These are phyloP conservation scores for Kazachstania psychrophila DNA, from an alignment of 805 yeast genomes.

Conservation along the genomic window DNA sequence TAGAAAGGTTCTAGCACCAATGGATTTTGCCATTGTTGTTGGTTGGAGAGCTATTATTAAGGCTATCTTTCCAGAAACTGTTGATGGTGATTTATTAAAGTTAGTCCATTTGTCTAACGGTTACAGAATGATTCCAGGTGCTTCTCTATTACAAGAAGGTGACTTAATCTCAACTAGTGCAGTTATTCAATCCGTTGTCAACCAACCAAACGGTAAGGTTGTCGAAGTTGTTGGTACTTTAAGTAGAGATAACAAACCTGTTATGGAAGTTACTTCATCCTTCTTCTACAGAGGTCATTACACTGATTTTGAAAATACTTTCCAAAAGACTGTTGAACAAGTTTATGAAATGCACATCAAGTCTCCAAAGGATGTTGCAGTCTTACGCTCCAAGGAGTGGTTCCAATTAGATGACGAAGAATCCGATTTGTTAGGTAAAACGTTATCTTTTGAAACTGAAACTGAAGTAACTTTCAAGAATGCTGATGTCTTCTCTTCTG, in stretches of 20 bases:
- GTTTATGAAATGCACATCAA: conserved; percentile 72
- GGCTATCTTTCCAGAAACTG: conserved; percentile 93
- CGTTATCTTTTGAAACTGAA: conserved; percentile 80
- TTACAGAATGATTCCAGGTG: conserved; percentile 87
- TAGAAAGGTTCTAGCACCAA: conserved; percentile 82
- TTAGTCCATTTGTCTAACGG: conserved; percentile 93
- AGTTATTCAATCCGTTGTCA: conserved; percentile 76
- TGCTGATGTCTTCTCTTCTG: conserved; percentile 65
- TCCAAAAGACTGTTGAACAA: conserved; percentile 77
- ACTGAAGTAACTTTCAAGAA: conserved; percentile 76
- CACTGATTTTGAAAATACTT: conserved; percentile 81
- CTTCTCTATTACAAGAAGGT: conserved; percentile 78
- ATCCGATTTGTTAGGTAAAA: conserved; percentile 64
- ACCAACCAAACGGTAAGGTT: conserved; percentile 87
- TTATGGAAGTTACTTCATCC: conserved; percentile 88
- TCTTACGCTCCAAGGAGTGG: conserved; percentile 94
- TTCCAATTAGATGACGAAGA: conserved; percentile 69
- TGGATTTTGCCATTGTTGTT: conserved; percentile 97
- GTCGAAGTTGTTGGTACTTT: conserved; percentile 92
- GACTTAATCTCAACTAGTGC: conserved; percentile 80
- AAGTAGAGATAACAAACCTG: conserved; percentile 63
- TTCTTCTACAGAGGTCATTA: conserved; percentile 95
- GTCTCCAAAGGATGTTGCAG: conserved; percentile 83
- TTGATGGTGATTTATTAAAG: conserved; percentile 92
- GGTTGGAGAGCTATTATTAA: conserved; percentile 98